Evolutionary conservation across 2,329 filamentous ascomycete species (phyloP), one percentile per base, ranked within the genome.

Genomic region (Cytospora piceae): DNA sequence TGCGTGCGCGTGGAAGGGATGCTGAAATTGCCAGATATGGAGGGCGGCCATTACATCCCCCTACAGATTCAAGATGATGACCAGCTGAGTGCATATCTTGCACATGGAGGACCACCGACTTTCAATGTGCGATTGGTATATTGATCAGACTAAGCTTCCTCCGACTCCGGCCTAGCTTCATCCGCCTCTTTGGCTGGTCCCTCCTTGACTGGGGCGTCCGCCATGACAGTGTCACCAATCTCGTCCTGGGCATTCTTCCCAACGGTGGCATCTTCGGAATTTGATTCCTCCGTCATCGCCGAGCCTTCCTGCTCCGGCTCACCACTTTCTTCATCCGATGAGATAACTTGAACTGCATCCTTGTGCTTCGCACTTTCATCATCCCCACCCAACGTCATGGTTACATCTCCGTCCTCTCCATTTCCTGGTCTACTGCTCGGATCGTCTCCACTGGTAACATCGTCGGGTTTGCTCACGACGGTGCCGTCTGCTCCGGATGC

Each of bases 51-150:
- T 58, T 89, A 92, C 72, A 80, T 90, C 54, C 80, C 80, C 20
- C 84, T 91, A 71, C 78, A 82, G 63, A 89, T 94, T 70, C 88
- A 89, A 63, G 83, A 88, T 51, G 89, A 94, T 71, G 85, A 87
- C 68, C 90, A 94, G 77, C 75, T 95, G 68, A 83, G 84, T 66
- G 89, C 88, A 0, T 94, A 94, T 76, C 76, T 95, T 70, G 81
- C 83, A 56, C 89, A 91, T 73, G 78, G 46, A 76, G 80, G 73
- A 15, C 74, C 80, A 39, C 79, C 81, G 8, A 81, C 77, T 11
- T 83, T 83, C 69, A 75, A 73, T 54, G 78, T 82, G 17, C 77
- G 79, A 24, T 34, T 68, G 58, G 55, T 34, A 4, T 65, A 65
- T 29, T 65, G 54, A n/a, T 31, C 14, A 39, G n/a, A 57, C 31